These are phyloP conservation scores for Irpex sp. DNA, from an alignment of 1,284 basidiomycete species.

Conservation along the genomic window DNA sequence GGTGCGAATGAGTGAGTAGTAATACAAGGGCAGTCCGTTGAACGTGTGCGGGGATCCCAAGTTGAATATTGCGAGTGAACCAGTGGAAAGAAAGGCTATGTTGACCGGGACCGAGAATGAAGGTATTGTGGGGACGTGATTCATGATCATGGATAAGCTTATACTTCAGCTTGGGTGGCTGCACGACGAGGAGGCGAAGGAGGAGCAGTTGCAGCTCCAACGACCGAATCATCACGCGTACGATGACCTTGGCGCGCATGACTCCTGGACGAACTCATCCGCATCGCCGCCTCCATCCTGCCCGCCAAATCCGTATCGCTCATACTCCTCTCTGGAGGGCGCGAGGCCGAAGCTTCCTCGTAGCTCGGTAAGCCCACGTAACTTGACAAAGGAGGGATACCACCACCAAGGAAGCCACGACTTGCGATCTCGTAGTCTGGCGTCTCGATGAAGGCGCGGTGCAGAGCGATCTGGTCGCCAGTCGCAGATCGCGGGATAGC, in stretches of 20 bases:
- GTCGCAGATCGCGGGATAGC: conserved; percentile 24
- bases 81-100: neutral
- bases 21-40: neutral
- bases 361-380: conserved; percentile 77
- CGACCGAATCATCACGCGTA: neutral
- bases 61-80: neutral
- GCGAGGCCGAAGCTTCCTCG: conserved; percentile 45
- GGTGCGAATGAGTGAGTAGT: neutral
- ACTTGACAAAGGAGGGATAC: conserved; percentile 79
- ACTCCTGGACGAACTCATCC: neutral
- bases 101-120: too few relatives aligned
- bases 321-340: conserved; percentile 20
- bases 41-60: neutral
- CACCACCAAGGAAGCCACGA: conserved; percentile 79
- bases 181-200: neutral
- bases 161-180: neutral
- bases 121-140: neutral
- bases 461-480: conserved; percentile 41
- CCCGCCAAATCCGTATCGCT: conserved; percentile 25
- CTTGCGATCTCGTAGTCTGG: conserved; percentile 82
- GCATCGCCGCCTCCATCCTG: neutral
- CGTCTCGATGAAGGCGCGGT: conserved; percentile 68
- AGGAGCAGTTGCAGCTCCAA: neutral
- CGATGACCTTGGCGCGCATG: neutral
- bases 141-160: neutral